Evolutionary conservation across 768 basidiomycete genomes (phyloP), one percentile per base, ranked within the genome.

Genomic region (Psilocybe tampanensis): DNA sequence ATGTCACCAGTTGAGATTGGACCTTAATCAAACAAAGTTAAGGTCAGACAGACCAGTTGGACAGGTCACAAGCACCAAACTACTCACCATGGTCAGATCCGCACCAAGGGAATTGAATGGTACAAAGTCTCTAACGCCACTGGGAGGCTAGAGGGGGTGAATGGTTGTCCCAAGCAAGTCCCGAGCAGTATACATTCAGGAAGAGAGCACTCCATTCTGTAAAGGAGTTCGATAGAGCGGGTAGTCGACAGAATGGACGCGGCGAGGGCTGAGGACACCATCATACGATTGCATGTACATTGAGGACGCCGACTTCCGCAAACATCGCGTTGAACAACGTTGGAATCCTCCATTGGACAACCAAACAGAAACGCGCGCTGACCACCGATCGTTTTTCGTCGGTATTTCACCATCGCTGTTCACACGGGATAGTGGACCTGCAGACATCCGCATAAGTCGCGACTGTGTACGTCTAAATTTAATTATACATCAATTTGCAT

Each of bases 401-500:
- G 47, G 44, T 12, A 24, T 47, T 47, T 48, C 47, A 24, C 15
- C 6, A n/a, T 19, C 17, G 18, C 18, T 17, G 29, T 48, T 48
- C 47, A 29, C 47, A 29, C 47, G 47, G 22, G 6, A 12, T 13
- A 42, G 22, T 24, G 41, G 36, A 52, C 50, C 50, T 52, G 50
- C 32, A 51, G 39, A 21, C 44, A 51, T 34, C 19, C 32, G 23
- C 19, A 36, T 51, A 21, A 22, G 29, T 32, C 19, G 32, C n/a
- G 18, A 51, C 21, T 19, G 36, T 23, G 26, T 13, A 22, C 36
- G 41, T 23, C 50, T 41, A 52, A 52, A 52, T 52, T 52, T 52
- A 41, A 52, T 26, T 52, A 42, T 52, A 17, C 36, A 29, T 29
- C 29, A 29, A 9, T 9, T 29, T 29, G n/a, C 9, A 29, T 29